These are phyloP conservation scores for Cystoisospora suis DNA, from an alignment of 169 alveolate genomes.

Conservation along the genomic window DNA sequence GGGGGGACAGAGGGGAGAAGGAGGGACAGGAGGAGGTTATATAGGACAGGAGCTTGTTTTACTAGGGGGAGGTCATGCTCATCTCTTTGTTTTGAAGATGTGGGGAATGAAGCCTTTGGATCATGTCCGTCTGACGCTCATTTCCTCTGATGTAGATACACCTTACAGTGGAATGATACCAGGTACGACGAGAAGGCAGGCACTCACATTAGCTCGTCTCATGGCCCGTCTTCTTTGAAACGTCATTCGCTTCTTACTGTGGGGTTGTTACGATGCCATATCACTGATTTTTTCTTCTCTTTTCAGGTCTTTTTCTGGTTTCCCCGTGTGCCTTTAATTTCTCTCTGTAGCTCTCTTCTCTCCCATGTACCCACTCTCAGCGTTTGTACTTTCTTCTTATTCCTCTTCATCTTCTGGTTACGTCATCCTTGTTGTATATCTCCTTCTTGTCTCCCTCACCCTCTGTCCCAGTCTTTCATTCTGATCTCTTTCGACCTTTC, in stretches of 20 bases:
- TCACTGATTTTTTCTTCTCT: too few relatives aligned
- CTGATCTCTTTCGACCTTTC: too few relatives aligned
- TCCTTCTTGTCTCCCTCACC: too few relatives aligned
- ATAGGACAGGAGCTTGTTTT: conserved; percentile 2
- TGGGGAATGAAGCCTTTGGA: not conserved
- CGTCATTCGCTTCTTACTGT: too few relatives aligned
- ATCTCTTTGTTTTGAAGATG: not conserved
- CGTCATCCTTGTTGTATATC: too few relatives aligned
- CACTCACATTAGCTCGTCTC: too few relatives aligned
- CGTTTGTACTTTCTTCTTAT: not conserved
- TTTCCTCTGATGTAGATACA: conserved; percentile 15
- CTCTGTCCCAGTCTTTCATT: too few relatives aligned
- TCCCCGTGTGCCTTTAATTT: not conserved
- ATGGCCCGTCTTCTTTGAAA: too few relatives aligned
- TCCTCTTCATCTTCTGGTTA: not conserved
- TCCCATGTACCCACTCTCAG: not conserved
- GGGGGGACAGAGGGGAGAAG: not conserved
- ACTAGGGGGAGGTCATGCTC: conserved; percentile 33
- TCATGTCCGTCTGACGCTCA: not conserved
- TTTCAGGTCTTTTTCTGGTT: not conserved
- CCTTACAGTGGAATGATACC: conserved; percentile 33
- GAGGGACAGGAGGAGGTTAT: not conserved
- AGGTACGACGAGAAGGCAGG: not conserved
- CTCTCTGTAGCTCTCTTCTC: not conserved
- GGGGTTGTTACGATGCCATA: too few relatives aligned